A percentile compares a stretch with the other conserved stretches of the same genome.
Evolutionary conservation across 306 rosid genomes (phyloP).

Genomic region (Casuarina equisetifolia): DNA sequence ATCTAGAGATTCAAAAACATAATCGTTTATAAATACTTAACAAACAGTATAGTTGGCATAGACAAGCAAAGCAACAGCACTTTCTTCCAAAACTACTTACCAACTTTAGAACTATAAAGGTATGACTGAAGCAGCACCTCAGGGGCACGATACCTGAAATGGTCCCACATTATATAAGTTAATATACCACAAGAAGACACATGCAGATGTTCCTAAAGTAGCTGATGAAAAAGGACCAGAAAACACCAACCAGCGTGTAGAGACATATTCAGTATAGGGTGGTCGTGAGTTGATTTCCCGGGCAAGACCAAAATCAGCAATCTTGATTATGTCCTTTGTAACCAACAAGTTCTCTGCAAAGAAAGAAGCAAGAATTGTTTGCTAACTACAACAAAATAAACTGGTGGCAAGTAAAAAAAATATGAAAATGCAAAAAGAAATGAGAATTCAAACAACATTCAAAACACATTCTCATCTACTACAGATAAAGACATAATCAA

Average conservation of each 20-base stretch:
- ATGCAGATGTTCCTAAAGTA: slow-evolving; percentile 3
- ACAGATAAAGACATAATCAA: not conserved
- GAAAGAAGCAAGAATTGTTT: not conserved
- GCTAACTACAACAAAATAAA: slow-evolving; percentile 16
- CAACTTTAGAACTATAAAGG: slow-evolving; percentile 84
- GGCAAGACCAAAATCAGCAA: slow-evolving; percentile 98
- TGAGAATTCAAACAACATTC: not conserved
- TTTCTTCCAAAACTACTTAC: slow-evolving; percentile 47
- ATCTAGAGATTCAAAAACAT: slow-evolving; percentile 40
- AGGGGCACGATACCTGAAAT: slow-evolving; percentile 95
- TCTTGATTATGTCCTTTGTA: slow-evolving; percentile 70
- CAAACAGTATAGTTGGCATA: slow-evolving; percentile 10
- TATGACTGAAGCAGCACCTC: slow-evolving; percentile 95
- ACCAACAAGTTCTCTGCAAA: slow-evolving; percentile 87
- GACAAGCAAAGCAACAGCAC: not conserved
- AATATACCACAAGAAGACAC: slow-evolving; percentile 10
- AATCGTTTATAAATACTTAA: slow-evolving; percentile 4
- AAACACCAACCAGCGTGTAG: slow-evolving; percentile 82
- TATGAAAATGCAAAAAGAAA: slow-evolving; percentile 3
- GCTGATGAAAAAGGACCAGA: not conserved
- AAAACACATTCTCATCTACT: not conserved
- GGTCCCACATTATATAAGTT: slow-evolving; percentile 22
- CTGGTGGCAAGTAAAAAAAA: slow-evolving; percentile 4
- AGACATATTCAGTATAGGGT: slow-evolving; percentile 93
- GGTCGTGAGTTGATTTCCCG: slow-evolving; percentile 86